Evolutionary conservation across 2,329 filamentous ascomycete species (phyloP).

Genomic region (Cercospora berteroae): DNA sequence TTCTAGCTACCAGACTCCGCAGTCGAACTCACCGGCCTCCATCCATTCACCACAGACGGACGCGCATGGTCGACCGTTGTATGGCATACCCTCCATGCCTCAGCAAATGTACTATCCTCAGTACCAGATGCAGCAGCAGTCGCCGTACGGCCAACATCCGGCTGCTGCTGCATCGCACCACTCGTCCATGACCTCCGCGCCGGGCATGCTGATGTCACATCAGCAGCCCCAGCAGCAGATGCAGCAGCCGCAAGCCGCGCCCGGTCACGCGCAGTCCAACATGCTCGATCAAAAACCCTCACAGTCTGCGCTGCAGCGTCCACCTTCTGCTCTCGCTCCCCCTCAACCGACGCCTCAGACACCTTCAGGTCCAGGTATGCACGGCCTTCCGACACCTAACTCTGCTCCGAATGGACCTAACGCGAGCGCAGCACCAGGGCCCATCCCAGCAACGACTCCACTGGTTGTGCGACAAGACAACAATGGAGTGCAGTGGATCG

Average conservation of each 20-base stretch:
- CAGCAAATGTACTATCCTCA: slow-evolving; percentile 77
- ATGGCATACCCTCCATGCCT: slow-evolving; percentile 79
- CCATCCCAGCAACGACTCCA: slow-evolving; percentile 94
- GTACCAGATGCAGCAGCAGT: slow-evolving; percentile 50
- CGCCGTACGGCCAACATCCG: slow-evolving; percentile 58
- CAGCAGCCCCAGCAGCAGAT: slow-evolving; percentile 40
- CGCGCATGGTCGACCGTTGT: slow-evolving; percentile 78
- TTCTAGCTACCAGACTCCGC: slow-evolving; percentile 76
- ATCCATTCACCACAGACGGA: slow-evolving; percentile 92
- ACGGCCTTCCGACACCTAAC: slow-evolving; percentile 21
- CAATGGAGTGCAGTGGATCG: slow-evolving; percentile 98
- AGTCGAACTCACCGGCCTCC: slow-evolving; percentile 91
- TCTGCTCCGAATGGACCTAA: slow-evolving; percentile 58
- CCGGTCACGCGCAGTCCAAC: slow-evolving; percentile 29
- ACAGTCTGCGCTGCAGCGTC: slow-evolving; percentile 28
- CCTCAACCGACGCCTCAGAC: slow-evolving; percentile 34
- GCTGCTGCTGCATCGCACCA: slow-evolving; percentile 45
- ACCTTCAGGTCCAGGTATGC: slow-evolving; percentile 35
- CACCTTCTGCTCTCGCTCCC: slow-evolving; percentile 28
- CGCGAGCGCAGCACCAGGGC: slow-evolving; percentile 87
- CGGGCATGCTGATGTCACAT: slow-evolving; percentile 56
- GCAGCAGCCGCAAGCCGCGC: slow-evolving; percentile 27
- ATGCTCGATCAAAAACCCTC: slow-evolving; percentile 32
- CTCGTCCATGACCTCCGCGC: slow-evolving; percentile 53
- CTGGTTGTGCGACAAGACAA: slow-evolving; percentile 91